Base-by-base conservation (phyloP, 495 filamentous ascomycete genomes). In the Recurvomyces mirabilis region DNA sequence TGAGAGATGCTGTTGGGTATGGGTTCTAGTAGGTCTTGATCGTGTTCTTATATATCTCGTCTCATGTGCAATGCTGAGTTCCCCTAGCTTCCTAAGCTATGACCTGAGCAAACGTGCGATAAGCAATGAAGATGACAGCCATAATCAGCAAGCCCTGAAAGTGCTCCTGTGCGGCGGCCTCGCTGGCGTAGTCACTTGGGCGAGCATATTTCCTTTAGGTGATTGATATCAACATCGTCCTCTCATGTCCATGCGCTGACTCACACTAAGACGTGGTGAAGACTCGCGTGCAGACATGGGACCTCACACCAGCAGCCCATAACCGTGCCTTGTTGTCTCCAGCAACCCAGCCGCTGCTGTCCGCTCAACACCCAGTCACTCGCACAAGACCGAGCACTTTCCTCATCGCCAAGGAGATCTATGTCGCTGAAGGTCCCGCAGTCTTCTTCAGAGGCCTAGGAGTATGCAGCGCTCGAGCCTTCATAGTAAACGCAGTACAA, bases 1-100 rank as follows among this genome's bases (percentile, higher is more conserved):
- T 86, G 35, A 68, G 87, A 34, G 87, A 94, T 62, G 77, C 79
- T 43, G 72, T 94, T 45, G 87, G 87, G 15, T 94, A 93, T 60
- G 87, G 87, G 3, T 93, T 93, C 57, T 94, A 94, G 77, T 81
- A 73, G 51, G 73, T 47, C 49, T 18, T 12, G n/a, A n/a, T n/a
- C n/a, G n/a, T n/a, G n/a, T n/a, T n/a, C n/a, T n/a, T n/a, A n/a
- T n/a, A n/a, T n/a, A n/a, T n/a, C n/a, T n/a, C n/a, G n/a, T n/a
- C n/a, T n/a, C n/a, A n/a, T n/a, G n/a, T n/a, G n/a, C n/a, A n/a
- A n/a, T n/a, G n/a, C n/a, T n/a, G n/a, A n/a, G n/a, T n/a, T n/a
- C n/a, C n/a, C n/a, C 31, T 47, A 80, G 77, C 59, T 94, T 94
- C 61, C 87, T 79, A 78, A 77, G 79, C 12, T 95, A 94, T 55